These are phyloP conservation scores for Cyberlindnera mycetangii DNA, from an alignment of 805 yeast species.

Conservation along the genomic window DNA sequence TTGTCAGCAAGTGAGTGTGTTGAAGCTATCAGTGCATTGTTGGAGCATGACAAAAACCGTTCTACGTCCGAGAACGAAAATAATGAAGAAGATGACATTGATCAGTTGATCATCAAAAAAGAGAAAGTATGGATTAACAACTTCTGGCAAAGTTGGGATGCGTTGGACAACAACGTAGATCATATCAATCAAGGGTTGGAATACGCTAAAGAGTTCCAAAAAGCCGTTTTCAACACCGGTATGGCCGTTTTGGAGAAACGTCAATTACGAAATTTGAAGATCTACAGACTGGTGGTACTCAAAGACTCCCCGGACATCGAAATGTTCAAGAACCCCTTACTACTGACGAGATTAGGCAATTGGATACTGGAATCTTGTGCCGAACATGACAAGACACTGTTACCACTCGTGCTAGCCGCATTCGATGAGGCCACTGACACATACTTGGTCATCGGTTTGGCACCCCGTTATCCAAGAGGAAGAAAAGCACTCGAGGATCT, in stretches of 20 bases:
- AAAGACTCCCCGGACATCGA: conserved; percentile 84
- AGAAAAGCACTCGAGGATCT: conserved; percentile 31
- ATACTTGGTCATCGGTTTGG: conserved; percentile 84
- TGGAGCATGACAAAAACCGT: conserved; percentile 59
- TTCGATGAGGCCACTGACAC: conserved; percentile 71
- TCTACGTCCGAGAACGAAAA: conserved; percentile 5
- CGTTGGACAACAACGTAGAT: conserved; percentile 48
- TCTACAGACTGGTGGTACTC: conserved; percentile 82
- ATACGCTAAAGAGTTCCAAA: conserved; percentile 80
- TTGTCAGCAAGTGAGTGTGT: conserved; percentile 91
- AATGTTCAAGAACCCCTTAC: conserved; percentile 81
- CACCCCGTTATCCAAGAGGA: conserved; percentile 71
- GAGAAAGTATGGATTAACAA: conserved; percentile 73
- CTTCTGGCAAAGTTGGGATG: conserved; percentile 69
- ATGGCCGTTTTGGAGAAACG: conserved; percentile 84
- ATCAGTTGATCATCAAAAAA: conserved; percentile 35
- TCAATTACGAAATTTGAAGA: conserved; percentile 70
- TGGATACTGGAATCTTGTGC: conserved; percentile 92
- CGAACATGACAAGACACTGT: conserved; percentile 60
- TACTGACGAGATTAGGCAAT: conserved; percentile 76
- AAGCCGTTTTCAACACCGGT: conserved; percentile 81
- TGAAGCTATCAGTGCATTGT: conserved; percentile 79
- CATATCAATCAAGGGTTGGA: conserved; percentile 67
- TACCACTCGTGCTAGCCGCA: conserved; percentile 86
- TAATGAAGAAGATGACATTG: conserved; percentile 31